Evolutionary conservation across 2,329 filamentous ascomycete genomes (phyloP).

Genomic region (Colletotrichum agaves): DNA sequence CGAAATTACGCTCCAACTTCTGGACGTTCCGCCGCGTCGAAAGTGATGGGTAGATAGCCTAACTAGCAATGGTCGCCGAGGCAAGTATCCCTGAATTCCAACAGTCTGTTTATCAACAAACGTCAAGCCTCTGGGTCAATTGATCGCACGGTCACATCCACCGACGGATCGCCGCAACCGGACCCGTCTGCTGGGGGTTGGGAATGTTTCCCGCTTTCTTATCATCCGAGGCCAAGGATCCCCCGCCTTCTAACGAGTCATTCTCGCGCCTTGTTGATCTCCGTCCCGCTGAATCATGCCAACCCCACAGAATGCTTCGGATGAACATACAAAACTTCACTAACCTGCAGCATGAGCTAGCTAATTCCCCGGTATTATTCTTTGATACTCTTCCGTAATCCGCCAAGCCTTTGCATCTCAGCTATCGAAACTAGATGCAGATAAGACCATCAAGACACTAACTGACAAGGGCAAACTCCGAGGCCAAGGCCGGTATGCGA

Average conservation of each 20-base stretch:
- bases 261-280: conserved; percentile 17
- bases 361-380: conserved; percentile 6
- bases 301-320: conserved; percentile 20
- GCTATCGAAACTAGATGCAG: conserved; percentile 19
- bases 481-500: not conserved
- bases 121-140: conserved; percentile 12
- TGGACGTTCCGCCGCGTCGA: not conserved
- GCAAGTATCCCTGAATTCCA: not conserved
- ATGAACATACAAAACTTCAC: conserved; percentile 7
- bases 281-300: conserved; percentile 22
- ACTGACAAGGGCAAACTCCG: not conserved
- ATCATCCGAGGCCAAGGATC: conserved; percentile 16
- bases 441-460: conserved; percentile 8
- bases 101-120: not conserved
- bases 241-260: conserved; percentile 17
- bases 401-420: not conserved
- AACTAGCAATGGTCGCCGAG: not conserved
- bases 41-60: no score
- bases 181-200: conserved; percentile 21
- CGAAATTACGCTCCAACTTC: not conserved
- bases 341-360: conserved; percentile 15
- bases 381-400: conserved; percentile 15
- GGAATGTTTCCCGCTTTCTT: conserved; percentile 26
- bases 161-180: conserved; percentile 31
- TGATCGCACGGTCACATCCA: not conserved